Conservation (phyloP, 108 stramenopile genomes). For the Epipyxis sp. region DNA sequence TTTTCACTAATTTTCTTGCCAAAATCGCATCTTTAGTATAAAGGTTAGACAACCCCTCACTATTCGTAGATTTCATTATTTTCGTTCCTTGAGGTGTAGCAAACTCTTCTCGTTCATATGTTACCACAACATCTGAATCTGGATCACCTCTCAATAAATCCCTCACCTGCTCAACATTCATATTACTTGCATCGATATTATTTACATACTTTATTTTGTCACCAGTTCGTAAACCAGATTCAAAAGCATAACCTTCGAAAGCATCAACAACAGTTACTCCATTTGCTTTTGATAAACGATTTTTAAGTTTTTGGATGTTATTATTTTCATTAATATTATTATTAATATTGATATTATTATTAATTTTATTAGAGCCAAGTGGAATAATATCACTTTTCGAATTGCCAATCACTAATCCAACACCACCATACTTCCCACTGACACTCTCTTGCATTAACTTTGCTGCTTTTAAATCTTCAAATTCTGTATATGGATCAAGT, state of each 20-base stretch:
- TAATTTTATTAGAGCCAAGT: neutral
- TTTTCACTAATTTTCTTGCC: slow-evolving; percentile 66
- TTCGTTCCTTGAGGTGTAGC: slow-evolving; percentile 47
- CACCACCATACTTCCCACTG: slow-evolving; percentile 80
- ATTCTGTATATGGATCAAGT: slow-evolving; percentile 94
- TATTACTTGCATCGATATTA: slow-evolving; percentile 55
- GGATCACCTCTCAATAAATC: slow-evolving; percentile 79
- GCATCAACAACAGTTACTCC: slow-evolving; percentile 80
- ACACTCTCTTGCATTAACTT: slow-evolving; percentile 74
- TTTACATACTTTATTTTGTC: slow-evolving; percentile 74
- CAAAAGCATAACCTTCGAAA: slow-evolving; percentile 83
- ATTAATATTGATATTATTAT: too few species aligned
- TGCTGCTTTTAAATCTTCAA: slow-evolving; percentile 72
- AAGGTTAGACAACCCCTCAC: too few species aligned
- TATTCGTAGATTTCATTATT: slow-evolving; percentile 34
- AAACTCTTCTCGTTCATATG: slow-evolving; percentile 59
- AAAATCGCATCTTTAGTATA: slow-evolving; percentile 65
- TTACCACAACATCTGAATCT: slow-evolving; percentile 68
- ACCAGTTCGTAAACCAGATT: slow-evolving; percentile 74
- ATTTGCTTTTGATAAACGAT: slow-evolving; percentile 22
- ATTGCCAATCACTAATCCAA: slow-evolving; percentile 75
- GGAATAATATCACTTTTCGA: neutral
- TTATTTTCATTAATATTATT: too few species aligned
- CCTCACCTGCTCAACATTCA: slow-evolving; percentile 74
- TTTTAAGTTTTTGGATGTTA: slow-evolving; percentile 13